Evolutionary conservation across 1,284 basidiomycete genomes (phyloP).

Genomic region (Naganishia albida): DNA sequence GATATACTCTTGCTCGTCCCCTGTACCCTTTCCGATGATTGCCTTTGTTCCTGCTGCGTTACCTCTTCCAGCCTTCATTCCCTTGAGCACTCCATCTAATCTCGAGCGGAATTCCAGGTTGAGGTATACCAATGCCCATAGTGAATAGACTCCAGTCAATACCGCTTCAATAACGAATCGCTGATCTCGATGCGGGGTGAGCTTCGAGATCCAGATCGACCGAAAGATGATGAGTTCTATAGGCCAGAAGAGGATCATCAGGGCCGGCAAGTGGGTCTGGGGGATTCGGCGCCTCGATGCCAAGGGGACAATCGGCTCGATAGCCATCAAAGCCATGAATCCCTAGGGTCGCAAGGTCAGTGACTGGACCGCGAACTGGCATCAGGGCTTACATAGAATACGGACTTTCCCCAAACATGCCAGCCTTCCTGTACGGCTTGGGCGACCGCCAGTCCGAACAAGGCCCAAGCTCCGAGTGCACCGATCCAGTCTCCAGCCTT

Average conservation of each 20-base stretch:
- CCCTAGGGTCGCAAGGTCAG: slow-evolving; percentile 7
- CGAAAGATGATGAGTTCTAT: slow-evolving; percentile 46
- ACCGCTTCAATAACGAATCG: slow-evolving; percentile 38
- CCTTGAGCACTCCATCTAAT: slow-evolving; percentile 45
- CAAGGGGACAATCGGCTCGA: slow-evolving; percentile 30
- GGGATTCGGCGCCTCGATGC: slow-evolving; percentile 6
- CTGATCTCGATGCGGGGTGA: slow-evolving; percentile 25
- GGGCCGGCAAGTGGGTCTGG: slow-evolving; percentile 24
- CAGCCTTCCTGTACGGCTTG: slow-evolving; percentile 17
- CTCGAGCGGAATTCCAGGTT: slow-evolving; percentile 50
- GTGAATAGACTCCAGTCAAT: slow-evolving; percentile 41
- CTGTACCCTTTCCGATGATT: slow-evolving; percentile 29
- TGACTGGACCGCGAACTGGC: background rate
- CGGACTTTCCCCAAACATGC: slow-evolving; percentile 26
- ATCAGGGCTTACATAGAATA: slow-evolving; percentile 30
- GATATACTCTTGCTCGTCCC: slow-evolving; percentile 38
- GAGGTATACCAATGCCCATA: slow-evolving; percentile 49
- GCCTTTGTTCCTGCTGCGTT: slow-evolving; percentile 32
- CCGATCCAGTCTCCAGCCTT: slow-evolving; percentile 15
- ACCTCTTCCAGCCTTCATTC: slow-evolving; percentile 44
- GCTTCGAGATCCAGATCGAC: slow-evolving; percentile 37
- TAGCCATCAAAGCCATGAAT: slow-evolving; percentile 35
- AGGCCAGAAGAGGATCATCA: slow-evolving; percentile 36
- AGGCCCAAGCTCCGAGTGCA: slow-evolving; percentile 31
- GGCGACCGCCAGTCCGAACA: slow-evolving; percentile 36